Evolutionary conservation across 306 rosid genomes (phyloP).

Genomic region (Cucumis hystrix): DNA sequence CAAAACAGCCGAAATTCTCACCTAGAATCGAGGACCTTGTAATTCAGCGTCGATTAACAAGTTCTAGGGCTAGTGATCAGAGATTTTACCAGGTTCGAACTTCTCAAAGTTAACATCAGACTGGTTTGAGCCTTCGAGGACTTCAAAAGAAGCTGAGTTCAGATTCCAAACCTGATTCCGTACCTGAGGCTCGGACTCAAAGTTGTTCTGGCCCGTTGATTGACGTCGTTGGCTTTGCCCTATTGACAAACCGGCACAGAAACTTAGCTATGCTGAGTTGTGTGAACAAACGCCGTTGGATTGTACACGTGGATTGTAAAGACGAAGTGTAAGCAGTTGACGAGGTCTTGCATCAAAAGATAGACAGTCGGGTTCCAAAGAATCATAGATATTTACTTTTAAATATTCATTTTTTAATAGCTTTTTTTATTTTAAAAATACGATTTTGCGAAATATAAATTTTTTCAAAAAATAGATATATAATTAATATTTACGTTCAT

Average conservation of each 20-base stretch:
- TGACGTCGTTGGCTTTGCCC: not conserved
- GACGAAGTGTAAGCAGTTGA: not conserved
- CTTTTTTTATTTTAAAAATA: too few species aligned
- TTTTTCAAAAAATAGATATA: too few species aligned
- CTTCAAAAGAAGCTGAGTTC: constrained; percentile 27
- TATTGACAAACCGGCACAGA: not conserved
- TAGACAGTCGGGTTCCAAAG: not conserved
- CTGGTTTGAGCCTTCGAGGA: constrained; percentile 13
- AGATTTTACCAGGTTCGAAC: constrained; percentile 1
- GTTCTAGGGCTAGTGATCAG: constrained; percentile 14
- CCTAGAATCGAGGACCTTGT: constrained; percentile 8
- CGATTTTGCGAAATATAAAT: too few species aligned
- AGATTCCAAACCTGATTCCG: constrained; percentile 6
- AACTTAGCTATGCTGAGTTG: not conserved
- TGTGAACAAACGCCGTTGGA: not conserved
- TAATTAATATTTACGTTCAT: too few species aligned
- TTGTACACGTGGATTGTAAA: not conserved
- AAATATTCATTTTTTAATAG: not conserved
- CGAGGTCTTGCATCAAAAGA: not conserved
- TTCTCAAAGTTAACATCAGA: constrained; percentile 1
- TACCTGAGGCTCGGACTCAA: constrained; percentile 4
- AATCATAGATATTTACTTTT: not conserved
- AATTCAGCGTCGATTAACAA: not conserved
- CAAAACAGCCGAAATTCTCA: not conserved
- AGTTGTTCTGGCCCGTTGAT: not conserved